Base-by-base conservation (phyloP, 495 filamentous ascomycete genomes). In the Aspergillus campestris region DNA sequence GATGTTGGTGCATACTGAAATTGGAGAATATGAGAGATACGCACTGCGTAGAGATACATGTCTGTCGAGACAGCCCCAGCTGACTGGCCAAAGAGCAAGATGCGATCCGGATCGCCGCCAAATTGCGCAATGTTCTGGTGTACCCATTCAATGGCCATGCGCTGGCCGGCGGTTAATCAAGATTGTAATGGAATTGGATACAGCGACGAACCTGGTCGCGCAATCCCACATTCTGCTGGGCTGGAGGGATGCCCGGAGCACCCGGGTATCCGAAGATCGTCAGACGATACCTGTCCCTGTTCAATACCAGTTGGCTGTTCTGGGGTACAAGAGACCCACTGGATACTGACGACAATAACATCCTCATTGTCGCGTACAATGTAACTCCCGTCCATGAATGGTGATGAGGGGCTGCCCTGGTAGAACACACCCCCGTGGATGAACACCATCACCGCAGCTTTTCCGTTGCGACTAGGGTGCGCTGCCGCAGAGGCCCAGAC, bases 221-320 rank as follows among this genome's bases (percentile, higher is more conserved):
- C 6, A 70, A 39, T 1, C 61, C 67, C 5, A 60, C 45, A 37
- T 70, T 70, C 42, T 47, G 52, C 14, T 56, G 37, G 3, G 7
- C 7, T 8, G 52, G 33, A 7, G 48, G 40, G 18, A 54, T 34
- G 0, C 49, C 61, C 7, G 56, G 56, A n/a, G 60, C 46, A 38
- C 54, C 56, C 3, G 64, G 58, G 39, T 61, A 68, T 5, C 69
- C 69, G 52, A 72, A 71, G 8, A 65, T 44, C 33, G 56, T 62
- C 7, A 64, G 45, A 7, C 62, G 60, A 42, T 64, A 65, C 33
- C 58, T 69, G 15, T 42, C 10, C 14, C 7, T 32, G 31, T 34
- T n/a, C n/a, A n/a, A n/a, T n/a, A n/a, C n/a, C n/a, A n/a, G n/a
- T n/a, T n/a, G n/a, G n/a, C n/a, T n/a, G n/a, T n/a, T n/a, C n/a